These are phyloP conservation scores for Sugiyamaella castrensis DNA, from an alignment of 1,139 yeast species.

Conservation along the genomic window DNA sequence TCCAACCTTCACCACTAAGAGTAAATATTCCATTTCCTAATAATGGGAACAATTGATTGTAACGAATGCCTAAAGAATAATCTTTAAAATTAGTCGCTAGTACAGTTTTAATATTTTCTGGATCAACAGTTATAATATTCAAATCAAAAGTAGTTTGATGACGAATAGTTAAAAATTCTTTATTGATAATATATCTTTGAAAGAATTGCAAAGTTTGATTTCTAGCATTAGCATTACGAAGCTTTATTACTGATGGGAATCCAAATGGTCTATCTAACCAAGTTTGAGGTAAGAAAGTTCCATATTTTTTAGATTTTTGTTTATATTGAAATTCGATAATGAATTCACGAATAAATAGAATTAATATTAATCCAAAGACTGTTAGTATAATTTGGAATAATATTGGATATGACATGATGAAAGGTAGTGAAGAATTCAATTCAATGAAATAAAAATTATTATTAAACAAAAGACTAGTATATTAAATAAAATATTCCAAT, in stretches of 20 bases:
- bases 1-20: slow-evolving; percentile 55
- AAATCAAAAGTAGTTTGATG: slow-evolving; percentile 9
- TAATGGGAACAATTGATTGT: slow-evolving; percentile 43
- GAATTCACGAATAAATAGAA: slow-evolving; percentile 8
- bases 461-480: too few relatives aligned
- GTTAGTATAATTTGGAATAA: background rate
- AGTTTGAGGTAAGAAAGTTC: slow-evolving; percentile 12
- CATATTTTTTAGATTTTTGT: slow-evolving; percentile 12
- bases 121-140: slow-evolving; percentile 43
- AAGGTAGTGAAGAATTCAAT: too few relatives aligned
- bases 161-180: slow-evolving; percentile 5
- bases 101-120: slow-evolving; percentile 43
- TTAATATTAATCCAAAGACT: slow-evolving; percentile 1
- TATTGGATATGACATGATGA: too few relatives aligned
- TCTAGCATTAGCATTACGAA: slow-evolving; percentile 14
- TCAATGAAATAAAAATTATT: too few relatives aligned
- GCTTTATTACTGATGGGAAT: slow-evolving; percentile 14
- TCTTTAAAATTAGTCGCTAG: slow-evolving; percentile 45
- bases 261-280: slow-evolving; percentile 23
- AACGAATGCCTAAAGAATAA: slow-evolving; percentile 50
- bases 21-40: slow-evolving; percentile 59
- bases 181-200: slow-evolving; percentile 10
- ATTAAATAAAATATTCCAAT: too few relatives aligned
- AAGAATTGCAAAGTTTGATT: slow-evolving; percentile 20
- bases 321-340: slow-evolving; percentile 12